These are phyloP conservation scores for Coemansia sp. DNA, from an alignment of 192 early-diverging fungal genomes.

Conservation along the genomic window DNA sequence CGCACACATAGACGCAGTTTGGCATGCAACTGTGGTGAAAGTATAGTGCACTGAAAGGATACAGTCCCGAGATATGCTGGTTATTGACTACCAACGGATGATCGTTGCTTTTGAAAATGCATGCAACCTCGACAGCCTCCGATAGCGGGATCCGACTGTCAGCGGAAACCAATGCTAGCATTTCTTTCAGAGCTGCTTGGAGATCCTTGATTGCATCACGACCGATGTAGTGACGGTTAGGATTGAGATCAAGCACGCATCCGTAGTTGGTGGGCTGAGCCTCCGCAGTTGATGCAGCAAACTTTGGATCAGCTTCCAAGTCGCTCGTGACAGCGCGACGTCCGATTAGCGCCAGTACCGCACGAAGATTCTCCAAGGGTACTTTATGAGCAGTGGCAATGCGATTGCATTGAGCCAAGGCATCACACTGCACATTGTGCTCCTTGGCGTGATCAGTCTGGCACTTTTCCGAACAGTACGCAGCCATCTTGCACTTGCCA, in stretches of 20 bases:
- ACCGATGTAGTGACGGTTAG: conserved; percentile 52
- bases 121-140: conserved; percentile 56
- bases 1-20: conserved; percentile 67
- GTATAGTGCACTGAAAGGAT: conserved; percentile 69
- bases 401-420: conserved; percentile 37
- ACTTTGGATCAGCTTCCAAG: conserved; percentile 10
- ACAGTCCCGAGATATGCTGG: conserved; percentile 65
- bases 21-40: conserved; percentile 75
- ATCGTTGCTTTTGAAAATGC: conserved; percentile 66
- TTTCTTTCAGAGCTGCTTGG: conserved; percentile 42
- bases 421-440: conserved; percentile 50
- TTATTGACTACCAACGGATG: conserved; percentile 59
- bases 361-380: conserved; percentile 39
- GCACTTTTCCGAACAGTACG: conserved; percentile 62
- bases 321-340: conserved; percentile 29
- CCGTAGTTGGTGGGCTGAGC: conserved; percentile 26
- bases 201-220: conserved; percentile 38
- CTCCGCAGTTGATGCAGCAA: conserved; percentile 8
- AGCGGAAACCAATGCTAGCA: conserved; percentile 47
- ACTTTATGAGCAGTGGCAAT: conserved; percentile 33
- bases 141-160: conserved; percentile 30
- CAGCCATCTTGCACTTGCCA: conserved; percentile 52
- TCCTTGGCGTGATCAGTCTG: conserved; percentile 29
- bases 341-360: conserved; percentile 43
- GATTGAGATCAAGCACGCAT: conserved; percentile 42